Percentiles rank a stretch among this genome's conserved stretches.
These are phyloP conservation scores for Thelephora ganbajun DNA, from an alignment of 768 basidiomycete species.

Conservation along the genomic window DNA sequence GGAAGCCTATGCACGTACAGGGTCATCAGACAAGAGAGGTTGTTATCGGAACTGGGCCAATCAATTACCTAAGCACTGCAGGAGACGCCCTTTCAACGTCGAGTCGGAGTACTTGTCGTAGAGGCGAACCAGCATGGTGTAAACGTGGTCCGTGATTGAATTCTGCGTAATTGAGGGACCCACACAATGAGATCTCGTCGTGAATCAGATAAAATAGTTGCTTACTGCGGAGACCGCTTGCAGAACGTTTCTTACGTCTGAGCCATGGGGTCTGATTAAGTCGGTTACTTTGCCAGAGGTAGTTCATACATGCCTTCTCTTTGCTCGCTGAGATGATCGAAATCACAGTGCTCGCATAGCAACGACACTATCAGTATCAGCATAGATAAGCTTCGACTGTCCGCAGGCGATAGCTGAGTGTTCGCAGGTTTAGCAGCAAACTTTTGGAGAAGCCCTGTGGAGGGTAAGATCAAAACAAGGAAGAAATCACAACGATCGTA, in stretches of 20 bases:
- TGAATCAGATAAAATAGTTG: slow-evolving; percentile 1
- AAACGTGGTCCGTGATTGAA: slow-evolving; percentile 76
- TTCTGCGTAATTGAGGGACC: slow-evolving; percentile 24
- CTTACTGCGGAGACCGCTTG: slow-evolving; percentile 8
- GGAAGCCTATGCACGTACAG: slow-evolving; percentile 42
- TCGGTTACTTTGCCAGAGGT: no score
- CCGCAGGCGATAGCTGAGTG: slow-evolving; percentile 28
- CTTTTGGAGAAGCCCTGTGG: slow-evolving; percentile 48
- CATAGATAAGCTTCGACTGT: slow-evolving; percentile 44
- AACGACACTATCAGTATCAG: slow-evolving; percentile 77
- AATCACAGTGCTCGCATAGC: slow-evolving; percentile 80
- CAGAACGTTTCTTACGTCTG: slow-evolving; percentile 4
- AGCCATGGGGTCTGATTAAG: no score
- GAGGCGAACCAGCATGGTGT: slow-evolving; percentile 52
- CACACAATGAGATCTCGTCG: background rate
- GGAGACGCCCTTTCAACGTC: slow-evolving; percentile 50
- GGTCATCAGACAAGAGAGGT: background rate
- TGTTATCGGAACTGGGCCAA: slow-evolving; percentile 8
- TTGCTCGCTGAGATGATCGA: slow-evolving; percentile 60
- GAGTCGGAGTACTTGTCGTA: slow-evolving; percentile 52
- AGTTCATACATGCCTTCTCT: slow-evolving; percentile 29
- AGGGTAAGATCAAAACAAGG: background rate
- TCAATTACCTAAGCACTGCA: slow-evolving; percentile 70
- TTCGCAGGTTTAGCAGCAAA: slow-evolving; percentile 28
- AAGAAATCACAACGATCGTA: slow-evolving; percentile 17